Evolutionary conservation across 345 rosid genomes (phyloP).

Genomic region (Salix viminalis): DNA sequence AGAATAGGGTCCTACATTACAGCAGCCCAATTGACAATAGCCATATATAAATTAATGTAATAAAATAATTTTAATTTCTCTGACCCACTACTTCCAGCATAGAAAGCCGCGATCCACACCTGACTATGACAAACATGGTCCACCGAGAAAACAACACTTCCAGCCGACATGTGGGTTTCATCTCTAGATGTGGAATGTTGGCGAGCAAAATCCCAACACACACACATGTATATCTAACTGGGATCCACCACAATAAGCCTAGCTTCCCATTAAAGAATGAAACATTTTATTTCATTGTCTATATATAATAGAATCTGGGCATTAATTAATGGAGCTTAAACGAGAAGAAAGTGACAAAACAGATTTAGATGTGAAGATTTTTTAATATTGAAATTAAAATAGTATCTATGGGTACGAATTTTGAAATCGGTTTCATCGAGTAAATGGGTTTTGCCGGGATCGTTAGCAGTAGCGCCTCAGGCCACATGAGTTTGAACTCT

Average conservation of each 20-base stretch:
- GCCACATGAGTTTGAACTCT: not conserved
- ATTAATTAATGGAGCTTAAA: not conserved
- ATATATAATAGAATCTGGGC: not conserved
- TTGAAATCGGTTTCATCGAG: not conserved
- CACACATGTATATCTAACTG: not conserved
- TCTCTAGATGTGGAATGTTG: not conserved
- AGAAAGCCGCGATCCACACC: not conserved
- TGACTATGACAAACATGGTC: conserved; percentile 8
- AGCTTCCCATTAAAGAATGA: not conserved
- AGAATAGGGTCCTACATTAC: not conserved
- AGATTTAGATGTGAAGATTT: not conserved
- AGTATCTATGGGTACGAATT: not conserved
- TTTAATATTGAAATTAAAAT: not conserved
- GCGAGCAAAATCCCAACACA: not conserved
- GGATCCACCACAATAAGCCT: not conserved
- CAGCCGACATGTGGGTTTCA: not conserved
- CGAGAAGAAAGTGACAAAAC: not conserved
- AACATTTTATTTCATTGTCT: not conserved
- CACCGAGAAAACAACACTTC: not conserved
- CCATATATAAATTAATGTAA: not conserved
- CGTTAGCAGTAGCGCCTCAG: too few species aligned
- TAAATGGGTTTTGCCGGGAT: not conserved
- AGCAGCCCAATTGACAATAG: not conserved
- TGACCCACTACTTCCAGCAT: conserved; percentile 10
- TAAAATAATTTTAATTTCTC: not conserved